Evolutionary conservation across 2,329 filamentous ascomycete genomes (phyloP).

Genomic region (Xylariaceae sp.): DNA sequence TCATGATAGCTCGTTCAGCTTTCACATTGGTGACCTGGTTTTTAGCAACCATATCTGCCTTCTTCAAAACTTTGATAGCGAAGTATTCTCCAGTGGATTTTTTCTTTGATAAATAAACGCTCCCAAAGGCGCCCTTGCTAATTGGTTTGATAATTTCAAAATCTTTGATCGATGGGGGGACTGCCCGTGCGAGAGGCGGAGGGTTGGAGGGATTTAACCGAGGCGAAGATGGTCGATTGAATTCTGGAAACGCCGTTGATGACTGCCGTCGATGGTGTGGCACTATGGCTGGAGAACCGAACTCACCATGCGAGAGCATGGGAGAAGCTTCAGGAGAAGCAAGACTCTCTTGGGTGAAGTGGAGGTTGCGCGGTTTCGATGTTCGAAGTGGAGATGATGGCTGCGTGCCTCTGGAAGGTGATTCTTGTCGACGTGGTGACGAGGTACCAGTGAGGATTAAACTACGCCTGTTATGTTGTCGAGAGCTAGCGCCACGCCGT

Average conservation of each 20-base stretch:
- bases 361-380: constrained; percentile 67
- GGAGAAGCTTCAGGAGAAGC: constrained; percentile 88
- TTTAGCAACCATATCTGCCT: constrained; percentile 99
- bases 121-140: constrained; percentile 97
- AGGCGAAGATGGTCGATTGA: constrained; percentile 70
- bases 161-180: constrained; percentile 95
- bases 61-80: constrained; percentile 96
- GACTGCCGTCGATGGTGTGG: constrained; percentile 78
- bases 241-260: constrained; percentile 76
- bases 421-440: constrained; percentile 81
- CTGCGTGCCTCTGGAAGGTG: constrained; percentile 69
- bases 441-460: constrained; percentile 74
- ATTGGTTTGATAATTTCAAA: constrained; percentile 99
- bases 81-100: constrained; percentile 98
- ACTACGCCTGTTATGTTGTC: constrained; percentile 82
- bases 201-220: constrained; percentile 70
- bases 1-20: constrained; percentile 98
- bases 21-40: constrained; percentile 99
- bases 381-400: constrained; percentile 86
- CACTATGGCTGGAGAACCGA: constrained; percentile 66
- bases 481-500: constrained; percentile 69
- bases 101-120: constrained; percentile 97
- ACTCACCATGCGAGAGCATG: constrained; percentile 76
- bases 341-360: constrained; percentile 58
- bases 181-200: constrained; percentile 80